Base-by-base conservation (phyloP, 495 filamentous ascomycete species). In the Aspergillus wentii region DNA sequence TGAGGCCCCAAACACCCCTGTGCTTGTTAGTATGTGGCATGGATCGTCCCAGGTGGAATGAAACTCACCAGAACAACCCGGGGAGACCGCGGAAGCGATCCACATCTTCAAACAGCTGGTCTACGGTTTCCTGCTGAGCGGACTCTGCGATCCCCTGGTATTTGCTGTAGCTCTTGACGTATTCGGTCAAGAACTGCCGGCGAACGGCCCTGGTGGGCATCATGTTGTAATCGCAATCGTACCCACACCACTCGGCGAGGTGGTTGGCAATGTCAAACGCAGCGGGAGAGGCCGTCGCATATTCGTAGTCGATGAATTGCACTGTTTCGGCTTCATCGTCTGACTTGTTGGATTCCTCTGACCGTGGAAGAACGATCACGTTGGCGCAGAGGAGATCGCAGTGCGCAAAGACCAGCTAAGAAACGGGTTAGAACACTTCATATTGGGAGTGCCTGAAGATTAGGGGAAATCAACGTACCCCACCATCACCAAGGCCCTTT, bases 261-360 rank as follows among this genome's bases (percentile, higher is more conserved):
- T 99, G 92, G 71, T 99, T 99, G n/a, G 92, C 83, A 40, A 99
- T 78, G 57, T 99, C 92, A 60, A 99, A 99, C n/a, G 92, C 88
- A 10, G 90, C 86, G 1, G 94, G 92, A 6, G 89, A 89, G 2
- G 94, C 88, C 1, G 87, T 89, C 7, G 91, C 88, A 57, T 92
- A 94, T 64, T 99, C 92, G 66, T 97, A 99, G 63, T 99, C 92
- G 52, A 99, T 97, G 59, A 99, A 97, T 54, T 78, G 79, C 31
- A 97, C 87, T 38, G 67, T 51, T 43, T 72, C 52, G 5, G 61
- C 43, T 13, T 37, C 30, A 33, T 68, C 61, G 28, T 59, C 57
- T 19, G 64, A 38, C 27, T 43, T 52, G 10, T 55, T 38, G 10
- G 31, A 44, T 9, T 59, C 47, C 11, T 64, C 47, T 3, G 59